Percentiles rank a stretch among this genome's conserved stretches.
Conservation (phyloP, 2,329 filamentous ascomycete species). For the Fusarium odoratissimum region DNA sequence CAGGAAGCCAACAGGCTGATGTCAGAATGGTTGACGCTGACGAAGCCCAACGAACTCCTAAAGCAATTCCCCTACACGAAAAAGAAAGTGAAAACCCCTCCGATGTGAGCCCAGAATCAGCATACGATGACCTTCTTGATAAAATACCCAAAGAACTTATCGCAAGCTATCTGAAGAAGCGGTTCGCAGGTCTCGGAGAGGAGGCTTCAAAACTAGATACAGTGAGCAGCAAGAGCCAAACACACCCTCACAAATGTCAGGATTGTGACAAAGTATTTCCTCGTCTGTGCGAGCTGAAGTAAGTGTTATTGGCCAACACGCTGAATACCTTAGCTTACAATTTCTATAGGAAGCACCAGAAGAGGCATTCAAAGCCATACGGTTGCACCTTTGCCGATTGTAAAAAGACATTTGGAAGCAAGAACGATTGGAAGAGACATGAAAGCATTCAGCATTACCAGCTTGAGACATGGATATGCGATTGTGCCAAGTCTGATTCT, state of each 20-base stretch:
- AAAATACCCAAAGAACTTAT: conserved; percentile 49
- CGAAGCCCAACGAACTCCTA: conserved; percentile 17
- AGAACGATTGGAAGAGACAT: conserved; percentile 94
- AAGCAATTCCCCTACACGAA: background rate
- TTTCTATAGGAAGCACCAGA: conserved; percentile 79
- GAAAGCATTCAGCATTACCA: conserved; percentile 84
- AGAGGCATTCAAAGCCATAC: conserved; percentile 84
- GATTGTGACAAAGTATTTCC: conserved; percentile 60
- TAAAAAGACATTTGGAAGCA: conserved; percentile 83
- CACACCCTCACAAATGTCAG: conserved; percentile 47
- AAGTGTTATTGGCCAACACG: conserved; percentile 37
- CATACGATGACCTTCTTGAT: conserved; percentile 43
- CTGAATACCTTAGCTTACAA: conserved; percentile 19
- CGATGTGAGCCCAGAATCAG: conserved; percentile 5
- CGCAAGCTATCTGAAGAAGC: conserved; percentile 46
- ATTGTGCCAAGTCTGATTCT: conserved; percentile 47
- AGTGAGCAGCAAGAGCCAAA: conserved; percentile 17
- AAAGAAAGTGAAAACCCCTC: background rate
- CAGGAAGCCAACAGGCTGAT: conserved; percentile 23
- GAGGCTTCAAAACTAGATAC: conserved; percentile 24
- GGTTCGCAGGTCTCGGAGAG: conserved; percentile 10
- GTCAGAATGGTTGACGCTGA: conserved; percentile 30
- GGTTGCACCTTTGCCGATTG: conserved; percentile 81
- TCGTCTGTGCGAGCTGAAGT: conserved; percentile 69
- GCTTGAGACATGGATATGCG: conserved; percentile 78